Percentiles rank a stretch among this genome's conserved stretches.
Conservation (phyloP, 179 eudicot species). For the Carnegiea gigantea region DNA sequence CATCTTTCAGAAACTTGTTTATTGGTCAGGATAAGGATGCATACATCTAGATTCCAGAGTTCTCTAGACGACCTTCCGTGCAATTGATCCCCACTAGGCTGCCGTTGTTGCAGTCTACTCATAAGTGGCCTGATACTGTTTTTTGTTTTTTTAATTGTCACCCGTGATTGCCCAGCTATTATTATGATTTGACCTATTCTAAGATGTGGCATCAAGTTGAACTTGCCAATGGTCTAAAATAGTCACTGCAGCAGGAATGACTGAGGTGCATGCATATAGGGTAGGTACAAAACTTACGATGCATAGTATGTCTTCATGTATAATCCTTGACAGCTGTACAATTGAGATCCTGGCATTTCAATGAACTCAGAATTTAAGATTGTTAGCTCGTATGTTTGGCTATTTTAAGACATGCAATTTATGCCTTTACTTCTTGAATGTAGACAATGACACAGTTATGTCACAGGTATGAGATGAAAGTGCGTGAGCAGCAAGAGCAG, state of each 20-base stretch:
- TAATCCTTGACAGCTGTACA: not conserved
- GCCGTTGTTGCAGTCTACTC: not conserved
- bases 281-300: not conserved
- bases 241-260: not conserved
- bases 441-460: slow-evolving; percentile 17
- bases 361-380: slow-evolving; percentile 4
- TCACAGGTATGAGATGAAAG: slow-evolving; percentile 87
- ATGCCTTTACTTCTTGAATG: not conserved
- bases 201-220: no score
- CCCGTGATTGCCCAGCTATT: no score
- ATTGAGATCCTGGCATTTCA: not conserved
- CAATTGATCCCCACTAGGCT: not conserved
- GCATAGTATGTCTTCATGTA: not conserved
- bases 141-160: no score
- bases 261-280: not conserved
- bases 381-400: not conserved
- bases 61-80: not conserved
- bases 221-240: no score
- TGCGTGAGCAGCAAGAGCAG: slow-evolving; percentile 85
- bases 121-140: no score
- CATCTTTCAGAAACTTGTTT: not conserved
- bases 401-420: not conserved
- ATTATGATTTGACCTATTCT: no score
- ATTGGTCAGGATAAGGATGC: not conserved
- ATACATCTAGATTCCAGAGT: not conserved